Evolutionary conservation across 2,329 filamentous ascomycete genomes (phyloP).

Genomic region (Ceratocystis albifundus): DNA sequence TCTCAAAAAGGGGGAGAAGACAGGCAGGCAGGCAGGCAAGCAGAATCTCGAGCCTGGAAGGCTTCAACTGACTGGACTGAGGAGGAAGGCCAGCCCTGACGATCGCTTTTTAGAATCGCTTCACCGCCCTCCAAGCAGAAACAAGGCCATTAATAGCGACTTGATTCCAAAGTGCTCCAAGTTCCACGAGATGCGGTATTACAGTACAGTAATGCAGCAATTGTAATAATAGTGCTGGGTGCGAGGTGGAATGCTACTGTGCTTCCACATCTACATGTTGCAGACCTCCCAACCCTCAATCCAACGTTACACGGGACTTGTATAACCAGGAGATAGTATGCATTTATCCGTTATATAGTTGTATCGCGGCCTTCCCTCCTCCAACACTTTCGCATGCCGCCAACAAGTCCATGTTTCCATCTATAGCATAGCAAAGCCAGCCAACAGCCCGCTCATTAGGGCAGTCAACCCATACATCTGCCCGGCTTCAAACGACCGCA

Average conservation of each 20-base stretch:
- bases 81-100: background rate
- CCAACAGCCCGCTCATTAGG: conserved; percentile 33
- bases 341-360: background rate
- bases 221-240: background rate
- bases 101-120: background rate
- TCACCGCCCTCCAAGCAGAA: background rate
- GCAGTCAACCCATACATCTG: conserved; percentile 32
- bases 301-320: background rate
- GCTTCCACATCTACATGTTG: background rate
- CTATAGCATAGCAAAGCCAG: conserved; percentile 35
- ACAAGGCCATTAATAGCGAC: too few species aligned
- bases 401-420: background rate
- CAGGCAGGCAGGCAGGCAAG: too few species aligned
- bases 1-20: background rate
- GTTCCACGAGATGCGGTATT: too few species aligned
- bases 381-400: background rate
- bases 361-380: conserved; percentile 3
- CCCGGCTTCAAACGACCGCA: conserved; percentile 29
- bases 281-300: background rate
- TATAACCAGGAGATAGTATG: background rate
- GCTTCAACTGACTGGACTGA: too few species aligned
- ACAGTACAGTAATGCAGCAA: too few species aligned
- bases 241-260: background rate
- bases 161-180: too few species aligned
- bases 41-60: too few species aligned